Base-by-base conservation (phyloP, 371 early-diverging fungal species). In the Lichtheimia ramosa region DNA sequence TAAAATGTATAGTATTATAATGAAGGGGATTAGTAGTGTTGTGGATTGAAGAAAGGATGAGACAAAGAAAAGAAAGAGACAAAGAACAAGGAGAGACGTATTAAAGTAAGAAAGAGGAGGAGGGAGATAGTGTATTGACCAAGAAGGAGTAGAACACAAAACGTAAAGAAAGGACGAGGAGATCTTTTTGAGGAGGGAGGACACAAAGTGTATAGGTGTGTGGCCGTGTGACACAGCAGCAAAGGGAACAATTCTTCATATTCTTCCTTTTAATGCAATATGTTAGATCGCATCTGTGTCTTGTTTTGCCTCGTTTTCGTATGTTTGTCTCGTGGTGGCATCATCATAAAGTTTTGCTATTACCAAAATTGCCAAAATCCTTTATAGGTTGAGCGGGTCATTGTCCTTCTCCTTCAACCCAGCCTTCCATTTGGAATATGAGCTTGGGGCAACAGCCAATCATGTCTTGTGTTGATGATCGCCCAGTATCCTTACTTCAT, bases 391-490 rank as follows among this genome's bases (percentile, higher is more conserved):
- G 25, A 18, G 39, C 53, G 39, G 53, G 46, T 21, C 21, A 46
- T 46, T 46, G 46, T 59, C 48, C 55, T 41, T 14, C 48, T 12
- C 50, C 48, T 39, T 43, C 41, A 62, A 56, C 62, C 62, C 62
- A 62, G 62, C 41, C 51, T 62, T 62, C 62, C 62, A 62, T 56
- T 41, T 39, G 56, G 62, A 62, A 62, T 50, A 62, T 59, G 49
- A 49, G 28, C 18, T 42, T 34, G 4, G 8, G 16, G 5, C 15
- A 18, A 18, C 23, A 15, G 53, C 53, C 53, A 53, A 53, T 56
- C 48, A 46, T 18, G 13, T 39, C 40, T 39, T 53, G 5, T 34
- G 34, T 20, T 41, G 20, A 20, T 21, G 28, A 39, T 48, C 21
- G 20, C 14, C 27, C 24, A 25, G 14, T 25, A 43, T 56, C 20